These are phyloP conservation scores for Russula vinacea DNA, from an alignment of 768 basidiomycete species.

Conservation along the genomic window DNA sequence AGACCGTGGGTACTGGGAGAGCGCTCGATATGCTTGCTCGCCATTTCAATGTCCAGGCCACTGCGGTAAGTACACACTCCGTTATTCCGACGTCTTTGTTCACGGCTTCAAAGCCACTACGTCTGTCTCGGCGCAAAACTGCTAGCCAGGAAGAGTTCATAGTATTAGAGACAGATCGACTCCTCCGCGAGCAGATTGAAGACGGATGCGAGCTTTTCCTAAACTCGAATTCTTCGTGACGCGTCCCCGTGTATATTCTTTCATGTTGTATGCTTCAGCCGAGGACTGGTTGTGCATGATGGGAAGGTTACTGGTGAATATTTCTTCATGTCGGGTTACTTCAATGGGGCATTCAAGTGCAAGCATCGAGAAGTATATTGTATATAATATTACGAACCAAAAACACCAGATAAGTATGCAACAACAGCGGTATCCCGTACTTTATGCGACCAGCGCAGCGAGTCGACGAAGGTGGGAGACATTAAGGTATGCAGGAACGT, in stretches of 20 bases:
- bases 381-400: conserved; percentile 20
- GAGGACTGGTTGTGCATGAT: background rate
- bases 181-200: conserved; percentile 49
- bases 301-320: background rate
- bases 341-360: conserved; percentile 2
- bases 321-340: background rate
- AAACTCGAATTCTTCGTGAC: conserved; percentile 3
- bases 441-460: conserved; percentile 78
- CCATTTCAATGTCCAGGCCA: conserved; percentile 39
- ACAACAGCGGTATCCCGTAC: conserved; percentile 6
- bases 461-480: conserved; percentile 85
- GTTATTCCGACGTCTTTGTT: conserved; percentile 32
- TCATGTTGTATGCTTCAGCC: background rate
- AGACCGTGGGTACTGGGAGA: conserved; percentile 58
- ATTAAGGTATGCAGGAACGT: conserved; percentile 88
- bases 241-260: no score
- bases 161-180: conserved; percentile 47
- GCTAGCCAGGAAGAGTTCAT: conserved; percentile 33
- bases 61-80: conserved; percentile 9
- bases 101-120: conserved; percentile 40
- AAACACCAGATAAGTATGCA: conserved; percentile 21
- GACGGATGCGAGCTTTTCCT: conserved; percentile 45
- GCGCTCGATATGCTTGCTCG: conserved; percentile 55
- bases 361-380: conserved; percentile 22
- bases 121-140: conserved; percentile 36